Conservation (phyloP, 306 rosid species). For the Vicia sativa region DNA sequence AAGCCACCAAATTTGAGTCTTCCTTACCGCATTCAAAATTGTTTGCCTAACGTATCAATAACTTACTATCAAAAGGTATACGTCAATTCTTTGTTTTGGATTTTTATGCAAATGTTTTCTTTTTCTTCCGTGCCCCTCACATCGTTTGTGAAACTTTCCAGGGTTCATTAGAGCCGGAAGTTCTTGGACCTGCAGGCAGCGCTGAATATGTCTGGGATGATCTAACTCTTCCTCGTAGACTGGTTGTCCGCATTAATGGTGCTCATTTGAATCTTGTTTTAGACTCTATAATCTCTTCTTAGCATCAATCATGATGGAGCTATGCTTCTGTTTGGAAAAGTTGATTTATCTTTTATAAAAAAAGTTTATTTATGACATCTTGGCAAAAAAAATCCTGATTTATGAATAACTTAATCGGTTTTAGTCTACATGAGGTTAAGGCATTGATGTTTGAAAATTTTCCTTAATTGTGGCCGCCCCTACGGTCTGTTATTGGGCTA, state of each 20-base stretch:
- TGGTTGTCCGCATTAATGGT: constrained; percentile 75
- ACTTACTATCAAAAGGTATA: constrained; percentile 91
- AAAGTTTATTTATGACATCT: constrained; percentile 14
- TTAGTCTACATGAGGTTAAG: background rate
- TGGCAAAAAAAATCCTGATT: background rate
- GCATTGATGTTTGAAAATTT: background rate
- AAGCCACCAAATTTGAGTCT: constrained; percentile 78
- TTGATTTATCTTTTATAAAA: background rate
- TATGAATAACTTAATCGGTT: constrained; percentile 12
- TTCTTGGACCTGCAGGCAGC: constrained; percentile 66
- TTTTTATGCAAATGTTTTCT: background rate
- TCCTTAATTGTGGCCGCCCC: background rate
- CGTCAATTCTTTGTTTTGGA: constrained; percentile 27
- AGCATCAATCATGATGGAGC: background rate
- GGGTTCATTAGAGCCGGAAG: constrained; percentile 73
- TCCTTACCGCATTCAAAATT: constrained; percentile 90
- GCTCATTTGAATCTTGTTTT: constrained; percentile 32
- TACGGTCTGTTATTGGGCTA: background rate
- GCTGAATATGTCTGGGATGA: constrained; percentile 97
- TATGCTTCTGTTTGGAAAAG: constrained; percentile 15
- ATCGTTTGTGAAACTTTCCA: constrained; percentile 51
- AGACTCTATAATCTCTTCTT: constrained; percentile 16
- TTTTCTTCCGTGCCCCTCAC: constrained; percentile 30
- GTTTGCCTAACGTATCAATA: constrained; percentile 59
- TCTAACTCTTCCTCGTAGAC: constrained; percentile 74